Evolutionary conservation across 164 flowering plant genomes (phyloP), one percentile per base, ranked within the genome.

Genomic region (Vitis rotundifolia): DNA sequence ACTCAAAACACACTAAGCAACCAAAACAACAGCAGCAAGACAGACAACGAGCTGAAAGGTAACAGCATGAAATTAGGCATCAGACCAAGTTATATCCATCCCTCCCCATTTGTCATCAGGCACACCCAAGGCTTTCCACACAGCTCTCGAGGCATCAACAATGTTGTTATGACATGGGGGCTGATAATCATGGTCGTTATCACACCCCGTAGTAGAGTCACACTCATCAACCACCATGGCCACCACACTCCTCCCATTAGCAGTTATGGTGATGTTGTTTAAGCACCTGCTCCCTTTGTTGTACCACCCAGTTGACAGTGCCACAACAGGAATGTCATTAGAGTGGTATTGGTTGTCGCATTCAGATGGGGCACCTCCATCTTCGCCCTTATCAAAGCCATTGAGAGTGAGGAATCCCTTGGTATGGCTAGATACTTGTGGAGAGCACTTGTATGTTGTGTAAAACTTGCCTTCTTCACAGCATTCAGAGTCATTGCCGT

Each of bases 231-330:
- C 44, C 44, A 37, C 44, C 44, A 37, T 28, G 48, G 63, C 63
- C 63, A 26, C 31, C 69, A 59, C 69, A 58, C 59, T 63, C 49
- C 16, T 9, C 60, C 78, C 78, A 28, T 71, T 63, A 2, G 49
- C 72, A 4, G 44, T 49, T 5, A 76, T 68, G 2, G 16, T 63
- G 15, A 76, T 58, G 12, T 68, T 22, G 14, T 63, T 63, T 0
- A 29, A 48, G 50, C 75, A 76, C 44, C 78, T 53, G 10, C 6
- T 14, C 19, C 75, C 63, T 0, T 56, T 29, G 11, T 55, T 63
- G 56, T 48, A 76, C 75, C 78, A 76, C 2, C 78, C 78, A 2
- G 78, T 76, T 2, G 75, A 71, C 11, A 76, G 75, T 1, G 78
- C 75, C 56, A 71, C 74, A 12, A 75, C 55, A 3, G 63, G 63